Evolutionary conservation across 306 rosid genomes (phyloP).

Genomic region (Trichosanthes cucumerina): DNA sequence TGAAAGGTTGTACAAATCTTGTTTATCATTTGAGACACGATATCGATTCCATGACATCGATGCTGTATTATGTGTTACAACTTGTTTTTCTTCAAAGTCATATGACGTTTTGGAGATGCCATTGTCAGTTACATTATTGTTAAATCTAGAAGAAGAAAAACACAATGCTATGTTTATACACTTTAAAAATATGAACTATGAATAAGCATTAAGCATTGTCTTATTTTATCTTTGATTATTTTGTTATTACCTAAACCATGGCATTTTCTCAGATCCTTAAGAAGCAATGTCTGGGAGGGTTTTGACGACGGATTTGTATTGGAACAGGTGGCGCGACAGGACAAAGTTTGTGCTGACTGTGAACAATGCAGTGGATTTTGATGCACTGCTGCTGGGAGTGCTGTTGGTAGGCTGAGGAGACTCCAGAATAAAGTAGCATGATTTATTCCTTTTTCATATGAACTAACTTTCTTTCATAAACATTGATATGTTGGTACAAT

Average conservation of each 20-base stretch:
- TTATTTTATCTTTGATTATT: background rate
- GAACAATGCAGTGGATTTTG: slow-evolving; percentile 11
- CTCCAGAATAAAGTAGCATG: slow-evolving; percentile 4
- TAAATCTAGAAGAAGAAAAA: background rate
- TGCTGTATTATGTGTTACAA: background rate
- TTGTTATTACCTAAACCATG: background rate
- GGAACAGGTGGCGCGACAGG: background rate
- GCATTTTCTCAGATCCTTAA: background rate
- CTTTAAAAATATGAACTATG: background rate
- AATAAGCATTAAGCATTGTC: background rate
- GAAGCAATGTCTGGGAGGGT: background rate
- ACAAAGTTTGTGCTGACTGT: background rate
- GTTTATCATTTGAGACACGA: background rate
- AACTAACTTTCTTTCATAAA: slow-evolving; percentile 7
- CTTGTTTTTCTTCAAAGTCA: background rate
- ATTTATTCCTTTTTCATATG: slow-evolving; percentile 4
- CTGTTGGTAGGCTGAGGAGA: slow-evolving; percentile 1
- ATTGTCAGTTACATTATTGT: background rate
- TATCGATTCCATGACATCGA: background rate
- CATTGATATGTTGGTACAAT: background rate
- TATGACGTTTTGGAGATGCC: background rate
- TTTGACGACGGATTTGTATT: background rate
- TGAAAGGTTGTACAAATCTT: background rate
- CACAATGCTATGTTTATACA: background rate
- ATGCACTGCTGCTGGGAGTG: background rate